Conservation (phyloP, 2,329 filamentous ascomycete species). For the Aspergillus sp. region DNA sequence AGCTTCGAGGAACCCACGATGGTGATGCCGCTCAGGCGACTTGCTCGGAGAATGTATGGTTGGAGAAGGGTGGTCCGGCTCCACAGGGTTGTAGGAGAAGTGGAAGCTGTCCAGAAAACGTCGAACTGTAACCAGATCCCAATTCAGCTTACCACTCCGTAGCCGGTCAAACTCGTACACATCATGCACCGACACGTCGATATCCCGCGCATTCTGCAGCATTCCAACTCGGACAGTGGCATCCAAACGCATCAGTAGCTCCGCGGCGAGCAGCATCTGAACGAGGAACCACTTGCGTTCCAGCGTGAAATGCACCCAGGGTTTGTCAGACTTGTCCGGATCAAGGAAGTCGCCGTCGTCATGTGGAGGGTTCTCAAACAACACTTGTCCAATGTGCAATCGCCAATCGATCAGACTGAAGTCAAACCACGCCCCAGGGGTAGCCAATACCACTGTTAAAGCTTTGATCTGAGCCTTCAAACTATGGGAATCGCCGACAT, state of each 20-base stretch:
- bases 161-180: conserved; percentile 49
- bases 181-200: conserved; percentile 46
- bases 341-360: conserved; percentile 36
- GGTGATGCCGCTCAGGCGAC: conserved; percentile 16
- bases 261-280: conserved; percentile 57
- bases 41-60: not conserved
- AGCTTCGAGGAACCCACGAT: conserved; percentile 28
- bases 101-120: conserved; percentile 56
- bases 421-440: conserved; percentile 50
- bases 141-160: conserved; percentile 55
- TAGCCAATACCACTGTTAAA: conserved; percentile 45
- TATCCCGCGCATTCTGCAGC: conserved; percentile 40
- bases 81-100: conserved; percentile 30
- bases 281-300: conserved; percentile 57
- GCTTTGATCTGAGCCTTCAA: conserved; percentile 50
- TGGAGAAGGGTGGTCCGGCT: conserved; percentile 11
- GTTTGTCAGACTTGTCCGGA: conserved; percentile 16
- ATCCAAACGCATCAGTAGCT: conserved; percentile 57
- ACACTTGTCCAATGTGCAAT: conserved; percentile 47
- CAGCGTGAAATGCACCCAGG: conserved; percentile 30
- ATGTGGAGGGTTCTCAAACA: conserved; percentile 45
- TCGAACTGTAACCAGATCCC: conserved; percentile 57
- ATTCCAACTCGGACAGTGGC: conserved; percentile 47
- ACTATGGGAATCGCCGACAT: conserved; percentile 32
- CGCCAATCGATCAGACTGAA: conserved; percentile 51